Percentiles rank a stretch among this genome's conserved stretches.
These are phyloP conservation scores for Eucalyptus pauciflora DNA, from an alignment of 345 rosid genomes.

Conservation along the genomic window DNA sequence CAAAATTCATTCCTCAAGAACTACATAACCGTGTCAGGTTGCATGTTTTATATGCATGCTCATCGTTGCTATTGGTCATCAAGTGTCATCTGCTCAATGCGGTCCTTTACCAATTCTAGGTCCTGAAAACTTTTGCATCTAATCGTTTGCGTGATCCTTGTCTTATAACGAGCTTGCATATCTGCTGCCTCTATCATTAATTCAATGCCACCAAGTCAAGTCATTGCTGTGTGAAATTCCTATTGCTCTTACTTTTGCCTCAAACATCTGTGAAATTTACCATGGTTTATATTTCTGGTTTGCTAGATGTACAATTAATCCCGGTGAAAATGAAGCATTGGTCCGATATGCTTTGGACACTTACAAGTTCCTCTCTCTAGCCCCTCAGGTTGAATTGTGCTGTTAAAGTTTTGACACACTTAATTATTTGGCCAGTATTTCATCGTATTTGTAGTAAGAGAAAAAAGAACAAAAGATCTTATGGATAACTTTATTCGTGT, in stretches of 20 bases:
- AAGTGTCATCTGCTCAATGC: background rate
- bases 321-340: conserved; percentile 91
- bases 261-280: background rate
- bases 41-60: background rate
- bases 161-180: background rate
- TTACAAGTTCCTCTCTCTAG: conserved; percentile 69
- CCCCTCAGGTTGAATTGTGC: conserved; percentile 55
- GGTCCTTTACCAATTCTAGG: background rate
- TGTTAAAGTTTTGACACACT: background rate
- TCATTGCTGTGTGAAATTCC: background rate
- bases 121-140: background rate
- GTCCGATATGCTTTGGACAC: conserved; percentile 90
- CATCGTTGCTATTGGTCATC: background rate
- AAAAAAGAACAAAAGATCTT: background rate
- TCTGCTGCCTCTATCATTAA: background rate
- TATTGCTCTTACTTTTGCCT: background rate
- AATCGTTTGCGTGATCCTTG: background rate
- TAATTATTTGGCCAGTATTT: background rate
- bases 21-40: background rate
- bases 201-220: background rate
- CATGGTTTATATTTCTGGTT: background rate
- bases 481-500: background rate
- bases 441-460: background rate
- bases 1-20: background rate
- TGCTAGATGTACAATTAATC: conserved; percentile 83